Evolutionary conservation across 208 protist genomes (phyloP), one percentile per base, ranked within the genome.

Genomic region (Trypanosoma theileri): DNA sequence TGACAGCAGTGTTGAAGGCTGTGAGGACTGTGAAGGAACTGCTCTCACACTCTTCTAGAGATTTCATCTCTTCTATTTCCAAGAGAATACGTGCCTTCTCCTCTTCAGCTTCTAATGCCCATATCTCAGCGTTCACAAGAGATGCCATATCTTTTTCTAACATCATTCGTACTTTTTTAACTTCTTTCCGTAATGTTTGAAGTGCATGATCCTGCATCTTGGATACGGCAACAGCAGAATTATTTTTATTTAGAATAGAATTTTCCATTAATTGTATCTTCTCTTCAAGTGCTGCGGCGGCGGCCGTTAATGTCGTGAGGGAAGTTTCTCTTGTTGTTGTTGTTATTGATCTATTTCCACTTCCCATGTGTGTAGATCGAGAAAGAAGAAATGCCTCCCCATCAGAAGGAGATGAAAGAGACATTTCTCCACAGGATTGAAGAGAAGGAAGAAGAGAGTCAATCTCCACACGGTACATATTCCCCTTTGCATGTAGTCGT

Each of bases 251-350:
- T 12, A 64, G 11, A 22, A 64, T 21, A 24, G 6, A 31, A 16
- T 59, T 28, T 44, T 66, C 61, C 61, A 21, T 54, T 3, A 26
- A 17, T 45, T 40, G 61, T 66, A 66, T 66, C 40, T 46, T 42
- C 1, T 64, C 59, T 26, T 64, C 59, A 1, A 64, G 8, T 19
- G 45, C 21, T 19, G 59, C 59, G 8, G 22, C 8, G 1, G 45
- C 59, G 0, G 41, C 4, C 31, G 21, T 44, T 46, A 64, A 31
- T 50, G 59, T 53, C 11, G 51, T 19, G n/a, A 64, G 21, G 8
- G 59, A 13, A 4, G 45, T 54, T 22, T 48, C 40, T 48, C 11
- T 10, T n/a, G 11, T 9, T 48, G 56, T 21, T 2, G 35, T 12
- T 48, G 56, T 3, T 24, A n/a, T n/a, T n/a, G n/a, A n/a, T n/a